Evolutionary conservation across 78 protist genomes (phyloP).

Genomic region (Pigoraptor vietnamica): DNA sequence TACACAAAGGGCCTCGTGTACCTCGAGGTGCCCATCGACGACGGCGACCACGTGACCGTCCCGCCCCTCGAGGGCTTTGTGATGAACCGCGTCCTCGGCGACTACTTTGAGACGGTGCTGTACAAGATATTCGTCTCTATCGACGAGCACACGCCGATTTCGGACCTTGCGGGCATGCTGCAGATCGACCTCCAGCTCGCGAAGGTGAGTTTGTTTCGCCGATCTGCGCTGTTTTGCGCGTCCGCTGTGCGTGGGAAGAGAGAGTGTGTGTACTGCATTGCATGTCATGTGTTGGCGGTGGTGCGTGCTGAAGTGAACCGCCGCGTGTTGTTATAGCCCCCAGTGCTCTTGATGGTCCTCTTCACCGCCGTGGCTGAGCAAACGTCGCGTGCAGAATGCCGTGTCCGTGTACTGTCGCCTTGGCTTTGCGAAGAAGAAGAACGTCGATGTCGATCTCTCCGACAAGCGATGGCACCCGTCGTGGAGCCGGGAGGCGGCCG

Average conservation of each 20-base stretch:
- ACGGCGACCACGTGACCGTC: constrained; percentile 36
- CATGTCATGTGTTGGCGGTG: neutral
- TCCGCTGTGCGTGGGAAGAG: too few relatives aligned
- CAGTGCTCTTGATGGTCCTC: too few relatives aligned
- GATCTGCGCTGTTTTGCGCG: neutral
- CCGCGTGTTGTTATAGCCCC: too few relatives aligned
- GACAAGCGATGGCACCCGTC: neutral
- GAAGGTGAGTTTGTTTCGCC: constrained; percentile 16
- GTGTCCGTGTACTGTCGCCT: constrained; percentile 70
- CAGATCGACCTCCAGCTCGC: constrained; percentile 43
- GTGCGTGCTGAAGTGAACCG: neutral
- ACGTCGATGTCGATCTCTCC: neutral
- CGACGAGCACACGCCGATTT: constrained; percentile 82
- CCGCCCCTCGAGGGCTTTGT: constrained; percentile 89
- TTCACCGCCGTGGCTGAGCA: neutral
- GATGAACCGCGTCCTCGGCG: constrained; percentile 85
- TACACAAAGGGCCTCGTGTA: constrained; percentile 8
- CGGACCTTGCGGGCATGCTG: constrained; percentile 60
- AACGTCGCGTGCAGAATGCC: constrained; percentile 34
- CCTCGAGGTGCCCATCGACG: constrained; percentile 36
- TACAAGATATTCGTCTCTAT: constrained; percentile 85
- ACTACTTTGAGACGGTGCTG: constrained; percentile 74
- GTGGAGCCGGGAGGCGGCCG: neutral
- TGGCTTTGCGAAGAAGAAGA: constrained; percentile 84
- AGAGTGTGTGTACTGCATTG: too few relatives aligned